Percentiles rank a stretch among this genome's conserved stretches.
These are phyloP conservation scores for Omphalea diandra DNA, from an alignment of 441 rosid species.

Conservation along the genomic window DNA sequence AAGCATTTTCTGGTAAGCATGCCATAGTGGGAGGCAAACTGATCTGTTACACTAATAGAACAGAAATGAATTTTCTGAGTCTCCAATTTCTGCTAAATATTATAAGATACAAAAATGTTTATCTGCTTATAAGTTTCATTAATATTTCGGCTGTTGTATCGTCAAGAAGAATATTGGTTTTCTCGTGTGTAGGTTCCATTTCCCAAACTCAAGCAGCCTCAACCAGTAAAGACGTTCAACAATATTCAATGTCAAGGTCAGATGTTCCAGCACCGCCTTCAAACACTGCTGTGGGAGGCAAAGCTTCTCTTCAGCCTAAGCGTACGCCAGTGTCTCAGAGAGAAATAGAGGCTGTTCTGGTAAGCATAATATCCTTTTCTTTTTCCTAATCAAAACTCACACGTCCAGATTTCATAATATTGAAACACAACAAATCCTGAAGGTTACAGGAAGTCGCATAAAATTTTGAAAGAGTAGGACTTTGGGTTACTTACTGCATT, in stretches of 20 bases:
- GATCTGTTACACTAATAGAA: too few species aligned
- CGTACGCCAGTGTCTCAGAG: constrained; percentile 81
- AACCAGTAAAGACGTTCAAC: constrained; percentile 13
- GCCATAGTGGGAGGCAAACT: too few species aligned
- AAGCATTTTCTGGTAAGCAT: too few species aligned
- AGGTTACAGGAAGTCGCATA: background rate
- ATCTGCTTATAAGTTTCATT: too few species aligned
- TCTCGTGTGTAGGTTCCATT: constrained; percentile 26
- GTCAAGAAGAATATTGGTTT: background rate
- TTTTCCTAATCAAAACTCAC: background rate
- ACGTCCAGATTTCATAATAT: background rate
- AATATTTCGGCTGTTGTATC: too few species aligned
- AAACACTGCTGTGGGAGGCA: constrained; percentile 68
- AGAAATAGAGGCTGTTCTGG: constrained; percentile 82
- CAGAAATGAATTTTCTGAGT: too few species aligned
- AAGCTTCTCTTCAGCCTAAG: constrained; percentile 85
- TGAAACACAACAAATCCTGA: background rate
- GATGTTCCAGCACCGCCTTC: constrained; percentile 71
- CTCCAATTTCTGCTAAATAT: too few species aligned
- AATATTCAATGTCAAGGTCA: constrained; percentile 37
- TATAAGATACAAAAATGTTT: too few species aligned
- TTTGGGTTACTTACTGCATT: background rate
- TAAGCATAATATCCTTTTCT: constrained; percentile 22
- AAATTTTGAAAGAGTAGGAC: background rate
- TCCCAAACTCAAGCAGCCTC: constrained; percentile 33